Evolutionary conservation across 805 yeast species (phyloP).

Genomic region (Kluyveromyces aestuarii): DNA sequence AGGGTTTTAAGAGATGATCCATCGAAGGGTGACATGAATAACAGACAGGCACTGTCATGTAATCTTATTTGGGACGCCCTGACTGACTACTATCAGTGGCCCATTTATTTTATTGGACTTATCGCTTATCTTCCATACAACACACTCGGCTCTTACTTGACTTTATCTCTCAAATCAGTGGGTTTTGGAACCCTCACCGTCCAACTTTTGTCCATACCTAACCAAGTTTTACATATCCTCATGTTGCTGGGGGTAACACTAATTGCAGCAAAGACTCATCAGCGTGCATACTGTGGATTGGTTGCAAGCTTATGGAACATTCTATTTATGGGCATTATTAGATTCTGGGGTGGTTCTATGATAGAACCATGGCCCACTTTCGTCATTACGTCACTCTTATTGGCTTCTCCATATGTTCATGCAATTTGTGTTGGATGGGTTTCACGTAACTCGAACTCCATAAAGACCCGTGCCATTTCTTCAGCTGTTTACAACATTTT

Average conservation of each 20-base stretch:
- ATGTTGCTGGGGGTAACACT: conserved; percentile 31
- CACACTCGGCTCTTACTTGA: conserved; percentile 34
- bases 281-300: conserved; percentile 20
- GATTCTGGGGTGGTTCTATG: conserved; percentile 34
- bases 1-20: conserved; percentile 59
- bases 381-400: conserved; percentile 25
- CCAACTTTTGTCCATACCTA: conserved; percentile 45
- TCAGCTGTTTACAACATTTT: conserved; percentile 58
- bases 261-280: conserved; percentile 29
- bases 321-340: conserved; percentile 26
- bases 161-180: conserved; percentile 37
- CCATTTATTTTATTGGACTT: conserved; percentile 42
- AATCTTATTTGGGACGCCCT: conserved; percentile 33
- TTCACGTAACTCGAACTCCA: conserved; percentile 53
- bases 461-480: conserved; percentile 50
- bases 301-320: conserved; percentile 28
- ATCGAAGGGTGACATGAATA: conserved; percentile 57
- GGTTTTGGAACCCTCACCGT: conserved; percentile 47
- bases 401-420: conserved; percentile 38
- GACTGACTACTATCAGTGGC: conserved; percentile 48
- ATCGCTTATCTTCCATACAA: conserved; percentile 31
- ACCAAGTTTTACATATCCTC: conserved; percentile 32
- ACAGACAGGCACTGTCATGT: conserved; percentile 41
- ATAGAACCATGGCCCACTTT: conserved; percentile 33
- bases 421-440: conserved; percentile 51